A percentile compares a stretch with the other conserved stretches of the same genome.
phyloP scores from a whole-genome alignment of 352 stramenopile genomes.

The Globisporangium perplexum region DNA sequence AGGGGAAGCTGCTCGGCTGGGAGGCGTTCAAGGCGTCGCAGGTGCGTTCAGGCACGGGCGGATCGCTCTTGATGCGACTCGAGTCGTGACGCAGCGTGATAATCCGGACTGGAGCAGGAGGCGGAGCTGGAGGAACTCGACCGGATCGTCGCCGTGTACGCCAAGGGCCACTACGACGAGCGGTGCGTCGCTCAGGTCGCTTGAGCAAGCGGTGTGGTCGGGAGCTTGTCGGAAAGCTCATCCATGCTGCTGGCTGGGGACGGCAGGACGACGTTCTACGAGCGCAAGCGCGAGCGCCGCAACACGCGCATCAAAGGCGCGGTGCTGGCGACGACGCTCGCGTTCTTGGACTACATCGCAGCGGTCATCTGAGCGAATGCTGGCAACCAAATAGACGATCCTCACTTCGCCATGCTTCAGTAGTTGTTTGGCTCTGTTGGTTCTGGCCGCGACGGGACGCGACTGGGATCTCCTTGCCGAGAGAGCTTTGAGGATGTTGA shows the following conservation, averaged over 20 bases:
- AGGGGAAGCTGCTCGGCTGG: conserved; percentile 47
- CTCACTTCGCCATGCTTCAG: no score
- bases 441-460: no score
- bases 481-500: no score
- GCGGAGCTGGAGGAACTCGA: conserved; percentile 56
- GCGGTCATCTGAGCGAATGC: conserved; percentile 20
- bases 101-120: conserved; percentile 17
- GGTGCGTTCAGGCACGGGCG: conserved; percentile 13
- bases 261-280: conserved; percentile 48
- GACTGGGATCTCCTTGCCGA: no score
- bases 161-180: conserved; percentile 67
- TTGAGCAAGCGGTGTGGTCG: not conserved
- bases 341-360: conserved; percentile 49
- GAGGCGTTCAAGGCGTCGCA: conserved; percentile 59
- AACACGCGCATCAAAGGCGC: conserved; percentile 52
- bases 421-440: no score
- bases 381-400: not conserved
- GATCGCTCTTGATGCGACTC: no score
- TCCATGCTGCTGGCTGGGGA: not conserved
- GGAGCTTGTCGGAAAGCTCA: not conserved
- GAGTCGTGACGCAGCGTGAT: not conserved
- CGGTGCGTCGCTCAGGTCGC: conserved; percentile 19
- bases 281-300: conserved; percentile 50
- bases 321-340: conserved; percentile 37
- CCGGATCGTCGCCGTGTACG: conserved; percentile 52